Base-by-base conservation (phyloP, 371 early-diverging fungal genomes). In the Rhizopus arrhizus region DNA sequence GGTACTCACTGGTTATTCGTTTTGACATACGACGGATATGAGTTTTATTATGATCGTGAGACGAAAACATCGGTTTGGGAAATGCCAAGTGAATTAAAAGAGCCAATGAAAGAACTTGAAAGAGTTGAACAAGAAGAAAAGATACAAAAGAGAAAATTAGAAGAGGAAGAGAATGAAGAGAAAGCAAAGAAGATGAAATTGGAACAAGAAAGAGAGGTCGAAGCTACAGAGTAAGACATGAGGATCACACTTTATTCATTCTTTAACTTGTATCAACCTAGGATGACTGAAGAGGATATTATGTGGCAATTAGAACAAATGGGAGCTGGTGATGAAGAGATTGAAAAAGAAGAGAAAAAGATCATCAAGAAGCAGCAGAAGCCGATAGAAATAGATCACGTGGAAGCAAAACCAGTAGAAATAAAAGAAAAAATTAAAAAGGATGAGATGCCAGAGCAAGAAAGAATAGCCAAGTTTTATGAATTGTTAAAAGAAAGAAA, bases 1-100 rank as follows among this genome's bases (percentile, higher is more conserved):
- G 81, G 83, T n/a, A 84, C 90, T 0, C 66, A 73, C 5, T 93
- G 94, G 94, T 78, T 83, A 48, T 83, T 93, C 58, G 86, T 91
- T 0, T 75, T 79, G 53, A 92, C 93, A n/a, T 79, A 73, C 35
- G 74, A 76, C 22, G 87, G 89, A 28, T 82, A 89, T 52, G 91
- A 92, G 29, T 92, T 90, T 66, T 94, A 80, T 61, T 89, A 84
- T 62, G 84, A 92, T 77, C 71, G 83, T 41, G 79, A 84, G 10
- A 89, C 87, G 2, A 86, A 87, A 53, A 69, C 74, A 16, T 82
- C 87, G 0, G 76, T 85, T 11, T 94, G 94, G 94, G 88, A 88
- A 31, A 74, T 84, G 50, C 84, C 86, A 3, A 72, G 75, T 15
- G 83, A 82, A 46, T 55, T 83, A 22, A 70, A 81, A 35, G 75